A percentile compares a stretch with the other conserved stretches of the same genome.
phyloP scores from a whole-genome alignment of 148 eudicot genomes.

The Diospyros lotus region DNA sequence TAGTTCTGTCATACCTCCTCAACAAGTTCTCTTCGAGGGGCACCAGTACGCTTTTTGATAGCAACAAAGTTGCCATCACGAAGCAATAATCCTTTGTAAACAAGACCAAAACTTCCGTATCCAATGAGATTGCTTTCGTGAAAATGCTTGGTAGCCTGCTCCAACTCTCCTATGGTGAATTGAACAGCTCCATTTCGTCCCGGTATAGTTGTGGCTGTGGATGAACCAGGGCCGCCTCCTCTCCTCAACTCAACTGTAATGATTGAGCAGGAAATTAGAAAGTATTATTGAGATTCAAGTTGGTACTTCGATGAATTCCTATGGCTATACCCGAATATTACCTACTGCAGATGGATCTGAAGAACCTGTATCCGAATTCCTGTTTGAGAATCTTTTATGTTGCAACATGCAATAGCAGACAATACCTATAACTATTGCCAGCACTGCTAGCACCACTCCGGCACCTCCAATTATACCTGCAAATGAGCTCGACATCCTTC shows the following conservation, averaged over 20 bases:
- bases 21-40: conserved; percentile 25
- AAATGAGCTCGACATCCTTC: conserved; percentile 26
- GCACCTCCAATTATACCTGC: conserved; percentile 33
- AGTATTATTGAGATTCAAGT: background rate
- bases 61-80: conserved; percentile 44
- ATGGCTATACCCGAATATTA: conserved; percentile 14
- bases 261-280: conserved; percentile 7
- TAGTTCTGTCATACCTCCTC: conserved; percentile 34
- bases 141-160: conserved; percentile 37
- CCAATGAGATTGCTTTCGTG: conserved; percentile 38
- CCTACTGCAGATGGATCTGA: conserved; percentile 48
- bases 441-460: conserved; percentile 28
- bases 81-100: conserved; percentile 39
- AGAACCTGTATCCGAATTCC: conserved; percentile 44
- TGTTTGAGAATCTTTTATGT: conserved; percentile 20
- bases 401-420: conserved; percentile 18
- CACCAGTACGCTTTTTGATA: conserved; percentile 35
- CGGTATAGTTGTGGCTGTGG: conserved; percentile 13
- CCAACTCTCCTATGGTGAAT: conserved; percentile 38
- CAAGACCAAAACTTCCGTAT: conserved; percentile 40
- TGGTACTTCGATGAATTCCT: background rate
- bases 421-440: conserved; percentile 17
- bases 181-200: conserved; percentile 27
- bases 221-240: conserved; percentile 21
- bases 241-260: conserved; percentile 32